These are phyloP conservation scores for Aspergillus steynii DNA, from an alignment of 495 filamentous ascomycete genomes.

Conservation along the genomic window DNA sequence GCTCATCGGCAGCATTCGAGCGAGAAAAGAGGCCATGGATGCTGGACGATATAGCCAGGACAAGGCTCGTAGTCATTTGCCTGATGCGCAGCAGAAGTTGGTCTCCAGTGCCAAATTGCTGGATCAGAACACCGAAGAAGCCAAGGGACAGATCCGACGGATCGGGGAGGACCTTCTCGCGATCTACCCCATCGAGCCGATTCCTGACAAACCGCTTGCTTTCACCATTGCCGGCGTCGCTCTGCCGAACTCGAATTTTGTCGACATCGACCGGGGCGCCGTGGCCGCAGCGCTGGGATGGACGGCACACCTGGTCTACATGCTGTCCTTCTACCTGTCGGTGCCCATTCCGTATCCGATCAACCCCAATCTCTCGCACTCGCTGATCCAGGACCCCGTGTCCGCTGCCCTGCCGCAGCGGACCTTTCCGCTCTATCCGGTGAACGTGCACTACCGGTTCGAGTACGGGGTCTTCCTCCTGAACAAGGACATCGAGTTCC, in stretches of 20 bases:
- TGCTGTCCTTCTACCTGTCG: slow-evolving; percentile 80
- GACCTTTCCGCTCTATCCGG: slow-evolving; percentile 78
- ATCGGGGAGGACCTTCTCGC: slow-evolving; percentile 77
- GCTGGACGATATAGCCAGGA: slow-evolving; percentile 59
- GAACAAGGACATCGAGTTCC: slow-evolving; percentile 88
- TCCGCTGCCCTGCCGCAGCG: slow-evolving; percentile 64
- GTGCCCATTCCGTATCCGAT: slow-evolving; percentile 82
- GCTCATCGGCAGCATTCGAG: slow-evolving; percentile 62
- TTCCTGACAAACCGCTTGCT: slow-evolving; percentile 59
- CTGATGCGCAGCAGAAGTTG: slow-evolving; percentile 61
- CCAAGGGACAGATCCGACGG: slow-evolving; percentile 78
- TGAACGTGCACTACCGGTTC: slow-evolving; percentile 79
- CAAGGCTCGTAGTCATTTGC: slow-evolving; percentile 45
- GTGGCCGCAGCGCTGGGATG: slow-evolving; percentile 82
- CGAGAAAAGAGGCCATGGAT: slow-evolving; percentile 65
- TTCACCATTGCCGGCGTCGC: slow-evolving; percentile 75
- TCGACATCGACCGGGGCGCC: slow-evolving; percentile 61
- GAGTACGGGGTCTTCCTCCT: slow-evolving; percentile 94
- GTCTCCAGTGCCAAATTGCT: slow-evolving; percentile 53
- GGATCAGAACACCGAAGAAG: slow-evolving; percentile 57
- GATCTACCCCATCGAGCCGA: slow-evolving; percentile 78
- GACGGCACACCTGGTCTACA: slow-evolving; percentile 72
- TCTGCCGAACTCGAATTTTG: slow-evolving; percentile 77
- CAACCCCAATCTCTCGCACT: slow-evolving; percentile 66
- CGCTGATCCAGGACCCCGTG: slow-evolving; percentile 79